Evolutionary conservation across 345 rosid genomes (phyloP).

Genomic region (Citrus mangshanensis): DNA sequence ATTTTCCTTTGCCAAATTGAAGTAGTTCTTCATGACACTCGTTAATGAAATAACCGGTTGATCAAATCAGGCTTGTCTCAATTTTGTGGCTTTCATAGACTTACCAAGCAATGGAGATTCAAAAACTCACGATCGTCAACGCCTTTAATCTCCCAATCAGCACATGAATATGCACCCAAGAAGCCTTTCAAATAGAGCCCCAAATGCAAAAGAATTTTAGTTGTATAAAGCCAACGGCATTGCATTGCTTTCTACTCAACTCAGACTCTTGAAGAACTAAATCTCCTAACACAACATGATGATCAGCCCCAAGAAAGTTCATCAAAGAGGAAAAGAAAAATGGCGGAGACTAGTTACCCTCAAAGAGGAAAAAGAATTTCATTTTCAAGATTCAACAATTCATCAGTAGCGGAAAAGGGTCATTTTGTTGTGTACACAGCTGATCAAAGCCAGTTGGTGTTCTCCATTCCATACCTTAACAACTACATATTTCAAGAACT

Average conservation of each 20-base stretch:
- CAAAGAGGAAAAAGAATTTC: constrained; percentile 11
- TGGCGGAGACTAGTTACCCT: constrained; percentile 22
- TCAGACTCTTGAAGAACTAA: background rate
- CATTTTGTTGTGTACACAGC: constrained; percentile 38
- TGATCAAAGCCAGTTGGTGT: constrained; percentile 2
- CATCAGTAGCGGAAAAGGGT: constrained; percentile 23
- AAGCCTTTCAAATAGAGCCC: background rate
- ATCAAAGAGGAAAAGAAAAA: constrained; percentile 16
- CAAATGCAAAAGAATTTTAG: background rate
- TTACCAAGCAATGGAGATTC: background rate
- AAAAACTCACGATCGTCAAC: background rate
- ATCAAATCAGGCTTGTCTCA: background rate
- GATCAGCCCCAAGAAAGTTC: constrained; percentile 26
- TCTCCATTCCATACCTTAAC: constrained; percentile 19
- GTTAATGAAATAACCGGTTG: background rate
- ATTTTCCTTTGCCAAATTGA: background rate
- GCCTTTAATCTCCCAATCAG: background rate
- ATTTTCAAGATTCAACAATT: constrained; percentile 3
- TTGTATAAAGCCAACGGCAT: background rate
- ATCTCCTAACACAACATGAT: constrained; percentile 16
- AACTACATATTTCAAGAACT: constrained; percentile 30
- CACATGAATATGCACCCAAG: constrained; percentile 5
- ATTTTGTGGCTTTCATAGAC: background rate
- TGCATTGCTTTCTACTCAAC: background rate
- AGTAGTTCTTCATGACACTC: no score